Conservation (phyloP, 2,329 filamentous ascomycete genomes). For the Macrophomina pseudophaseolina region DNA sequence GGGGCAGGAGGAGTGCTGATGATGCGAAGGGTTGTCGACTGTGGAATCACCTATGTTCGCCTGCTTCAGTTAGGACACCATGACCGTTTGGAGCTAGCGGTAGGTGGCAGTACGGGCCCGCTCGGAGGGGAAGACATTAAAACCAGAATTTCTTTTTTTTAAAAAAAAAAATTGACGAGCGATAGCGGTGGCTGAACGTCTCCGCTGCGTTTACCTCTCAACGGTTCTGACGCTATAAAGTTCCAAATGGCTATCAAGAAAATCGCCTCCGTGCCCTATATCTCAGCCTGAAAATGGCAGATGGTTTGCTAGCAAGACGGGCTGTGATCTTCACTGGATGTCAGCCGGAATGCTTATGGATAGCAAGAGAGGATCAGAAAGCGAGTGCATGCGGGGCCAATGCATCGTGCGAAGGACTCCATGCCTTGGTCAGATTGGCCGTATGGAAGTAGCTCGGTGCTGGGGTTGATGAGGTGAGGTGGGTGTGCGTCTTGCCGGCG, state of each 20-base stretch:
- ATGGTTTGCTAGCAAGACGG: background rate
- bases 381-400: background rate
- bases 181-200: slow-evolving; percentile 6
- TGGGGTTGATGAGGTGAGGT: slow-evolving; percentile 1
- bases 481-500: slow-evolving; percentile 3
- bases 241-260: background rate
- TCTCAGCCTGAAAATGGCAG: background rate
- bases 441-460: background rate
- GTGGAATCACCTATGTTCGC: background rate
- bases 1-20: background rate
- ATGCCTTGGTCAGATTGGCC: background rate
- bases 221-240: background rate
- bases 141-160: background rate
- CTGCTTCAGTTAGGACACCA: background rate
- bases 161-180: slow-evolving; percentile 1
- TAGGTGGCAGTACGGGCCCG: background rate
- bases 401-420: background rate
- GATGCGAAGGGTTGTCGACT: no score
- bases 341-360: background rate
- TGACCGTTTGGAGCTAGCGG: background rate
- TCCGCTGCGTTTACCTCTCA: background rate
- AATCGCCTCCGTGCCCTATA: background rate
- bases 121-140: no score
- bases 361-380: background rate
- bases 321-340: background rate